Evolutionary conservation across 768 basidiomycete genomes (phyloP).

Genomic region (Leccinum longicurvipes): DNA sequence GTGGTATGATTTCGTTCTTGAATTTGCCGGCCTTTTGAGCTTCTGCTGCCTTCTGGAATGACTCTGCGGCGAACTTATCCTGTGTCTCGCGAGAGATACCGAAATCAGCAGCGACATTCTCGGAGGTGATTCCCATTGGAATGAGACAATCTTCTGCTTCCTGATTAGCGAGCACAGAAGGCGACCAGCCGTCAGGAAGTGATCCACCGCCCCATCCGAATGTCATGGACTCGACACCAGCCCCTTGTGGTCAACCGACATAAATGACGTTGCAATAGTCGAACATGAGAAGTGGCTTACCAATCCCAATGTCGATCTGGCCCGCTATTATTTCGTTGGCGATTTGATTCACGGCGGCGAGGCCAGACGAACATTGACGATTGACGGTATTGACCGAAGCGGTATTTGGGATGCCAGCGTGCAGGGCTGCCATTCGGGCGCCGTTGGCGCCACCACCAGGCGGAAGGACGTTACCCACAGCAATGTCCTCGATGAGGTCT

Average conservation of each 20-base stretch:
- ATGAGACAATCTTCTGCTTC: constrained; percentile 79
- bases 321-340: constrained; percentile 75
- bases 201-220: constrained; percentile 63
- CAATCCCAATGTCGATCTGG: constrained; percentile 88
- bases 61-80: constrained; percentile 80
- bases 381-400: constrained; percentile 80
- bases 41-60: constrained; percentile 79
- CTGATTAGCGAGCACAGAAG: constrained; percentile 59
- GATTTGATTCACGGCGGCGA: constrained; percentile 78
- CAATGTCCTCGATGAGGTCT: constrained; percentile 76
- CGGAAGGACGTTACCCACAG: constrained; percentile 86
- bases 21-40: constrained; percentile 83
- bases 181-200: constrained; percentile 56
- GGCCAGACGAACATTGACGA: constrained; percentile 86
- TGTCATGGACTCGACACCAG: constrained; percentile 91
- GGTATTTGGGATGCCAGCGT: constrained; percentile 80
- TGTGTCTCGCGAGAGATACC: constrained; percentile 70
- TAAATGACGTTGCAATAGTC: neutral
- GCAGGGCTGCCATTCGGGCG: constrained; percentile 84
- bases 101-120: constrained; percentile 83
- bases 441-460: constrained; percentile 77
- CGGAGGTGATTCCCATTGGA: constrained; percentile 94
- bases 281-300: constrained; percentile 37
- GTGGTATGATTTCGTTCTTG: constrained; percentile 78
- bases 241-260: constrained; percentile 42